Percentiles rank a stretch among this genome's conserved stretches.
Evolutionary conservation across 108 stramenopile genomes (phyloP).

Genomic region (Stephanodiscus triporus): DNA sequence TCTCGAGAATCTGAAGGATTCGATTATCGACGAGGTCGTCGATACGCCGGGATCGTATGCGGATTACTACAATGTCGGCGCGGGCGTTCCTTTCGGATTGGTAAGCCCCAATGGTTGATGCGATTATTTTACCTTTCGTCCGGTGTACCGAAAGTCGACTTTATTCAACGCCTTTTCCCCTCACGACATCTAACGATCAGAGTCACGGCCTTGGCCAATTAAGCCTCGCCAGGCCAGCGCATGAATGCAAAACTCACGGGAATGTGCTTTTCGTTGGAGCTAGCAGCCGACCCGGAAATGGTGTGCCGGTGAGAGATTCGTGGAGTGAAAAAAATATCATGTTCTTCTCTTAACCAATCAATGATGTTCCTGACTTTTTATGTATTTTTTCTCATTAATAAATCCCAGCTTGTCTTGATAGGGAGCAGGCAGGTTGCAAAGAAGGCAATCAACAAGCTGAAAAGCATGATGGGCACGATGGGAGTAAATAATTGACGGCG

Average conservation of each 20-base stretch:
- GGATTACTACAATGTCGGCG: slow-evolving; percentile 74
- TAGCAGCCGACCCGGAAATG: slow-evolving; percentile 90
- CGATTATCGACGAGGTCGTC: slow-evolving; percentile 72
- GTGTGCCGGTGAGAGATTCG: slow-evolving; percentile 70
- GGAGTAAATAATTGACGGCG: not conserved
- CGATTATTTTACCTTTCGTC: not conserved
- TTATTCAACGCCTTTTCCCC: not conserved
- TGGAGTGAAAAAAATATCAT: not conserved
- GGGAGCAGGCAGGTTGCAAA: slow-evolving; percentile 5
- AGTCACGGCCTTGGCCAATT: slow-evolving; percentile 83
- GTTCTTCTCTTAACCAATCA: not conserved
- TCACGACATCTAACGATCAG: not conserved
- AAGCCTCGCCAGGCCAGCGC: slow-evolving; percentile 65
- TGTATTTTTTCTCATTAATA: not conserved
- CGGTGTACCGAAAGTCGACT: not conserved
- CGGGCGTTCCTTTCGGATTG: slow-evolving; percentile 81
- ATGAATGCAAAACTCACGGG: slow-evolving; percentile 33
- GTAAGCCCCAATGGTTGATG: slow-evolving; percentile 16
- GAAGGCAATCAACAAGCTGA: slow-evolving; percentile 1
- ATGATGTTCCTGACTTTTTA: not conserved
- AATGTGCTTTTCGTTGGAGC: slow-evolving; percentile 89
- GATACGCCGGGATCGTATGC: slow-evolving; percentile 81
- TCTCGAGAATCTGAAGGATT: slow-evolving; percentile 43
- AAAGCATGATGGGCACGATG: slow-evolving; percentile 2
- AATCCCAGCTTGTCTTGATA: slow-evolving; percentile 1